Evolutionary conservation across 345 rosid species (phyloP).

Genomic region (sweet orange (Citrus sinensis)): DNA sequence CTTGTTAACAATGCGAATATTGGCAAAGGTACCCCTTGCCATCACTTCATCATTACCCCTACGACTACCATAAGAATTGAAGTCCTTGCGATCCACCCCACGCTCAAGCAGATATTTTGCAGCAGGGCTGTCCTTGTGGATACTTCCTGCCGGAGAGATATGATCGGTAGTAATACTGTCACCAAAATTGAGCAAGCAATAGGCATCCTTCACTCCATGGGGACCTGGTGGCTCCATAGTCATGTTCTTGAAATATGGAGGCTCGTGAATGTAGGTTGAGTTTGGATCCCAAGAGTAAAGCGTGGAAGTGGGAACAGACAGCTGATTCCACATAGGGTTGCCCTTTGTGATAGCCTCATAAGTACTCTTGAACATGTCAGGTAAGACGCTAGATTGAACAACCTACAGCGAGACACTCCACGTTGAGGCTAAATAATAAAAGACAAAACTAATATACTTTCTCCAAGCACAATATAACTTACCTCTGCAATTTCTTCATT

Average conservation of each 20-base stretch:
- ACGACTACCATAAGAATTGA: constrained; percentile 85
- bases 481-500: constrained; percentile 77
- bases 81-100: constrained; percentile 56
- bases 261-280: constrained; percentile 83
- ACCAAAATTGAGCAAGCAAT: constrained; percentile 75
- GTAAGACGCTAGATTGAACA: constrained; percentile 68
- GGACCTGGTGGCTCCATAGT: constrained; percentile 69
- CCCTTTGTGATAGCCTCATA: constrained; percentile 75
- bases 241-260: constrained; percentile 82
- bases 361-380: constrained; percentile 74
- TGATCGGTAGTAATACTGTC: constrained; percentile 89
- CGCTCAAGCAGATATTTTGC: constrained; percentile 66
- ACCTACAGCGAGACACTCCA: constrained; percentile 32
- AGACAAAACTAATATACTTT: not conserved
- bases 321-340: constrained; percentile 75
- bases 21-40: constrained; percentile 90
- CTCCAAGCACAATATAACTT: not conserved
- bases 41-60: constrained; percentile 81
- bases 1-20: constrained; percentile 74
- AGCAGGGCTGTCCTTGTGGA: constrained; percentile 78
- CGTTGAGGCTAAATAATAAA: not conserved
- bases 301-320: constrained; percentile 45
- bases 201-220: constrained; percentile 74
- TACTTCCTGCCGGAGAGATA: constrained; percentile 86
- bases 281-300: constrained; percentile 72